Conservation (phyloP, 805 yeast species). For the Scheffersomyces ergatensis region DNA sequence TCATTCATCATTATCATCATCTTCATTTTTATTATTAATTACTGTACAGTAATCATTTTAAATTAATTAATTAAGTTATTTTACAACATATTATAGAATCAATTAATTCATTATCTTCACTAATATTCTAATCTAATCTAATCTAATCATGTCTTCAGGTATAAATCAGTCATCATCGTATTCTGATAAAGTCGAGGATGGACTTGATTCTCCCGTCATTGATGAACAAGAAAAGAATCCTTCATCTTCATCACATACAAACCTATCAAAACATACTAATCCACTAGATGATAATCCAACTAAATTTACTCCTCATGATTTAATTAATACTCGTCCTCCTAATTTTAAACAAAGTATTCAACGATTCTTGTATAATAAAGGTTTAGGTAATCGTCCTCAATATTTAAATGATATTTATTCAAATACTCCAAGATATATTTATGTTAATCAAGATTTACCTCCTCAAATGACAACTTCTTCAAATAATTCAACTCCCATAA, state of each 20-base stretch:
- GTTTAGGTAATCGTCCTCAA: constrained; percentile 28
- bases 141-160: too few species aligned
- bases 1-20: too few species aligned
- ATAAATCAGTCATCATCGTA: too few species aligned
- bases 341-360: constrained; percentile 17
- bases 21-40: too few species aligned
- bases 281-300: constrained; percentile 2
- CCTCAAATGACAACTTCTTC: constrained; percentile 28
- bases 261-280: not conserved
- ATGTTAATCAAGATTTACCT: constrained; percentile 51
- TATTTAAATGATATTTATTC: constrained; percentile 35
- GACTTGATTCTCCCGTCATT: too few species aligned
- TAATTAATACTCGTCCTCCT: constrained; percentile 17
- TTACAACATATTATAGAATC: too few species aligned
- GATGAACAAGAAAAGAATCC: not conserved
- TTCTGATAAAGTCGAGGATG: too few species aligned
- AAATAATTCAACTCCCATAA: constrained; percentile 28
- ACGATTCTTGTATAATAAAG: constrained; percentile 17
- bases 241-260: not conserved
- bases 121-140: too few species aligned
- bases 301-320: constrained; percentile 12
- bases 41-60: too few species aligned
- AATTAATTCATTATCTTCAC: too few species aligned
- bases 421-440: constrained; percentile 43
- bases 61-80: too few species aligned